Conservation (phyloP, 129 eudicot species). For the Rutidosis leptorrhynchoides region DNA sequence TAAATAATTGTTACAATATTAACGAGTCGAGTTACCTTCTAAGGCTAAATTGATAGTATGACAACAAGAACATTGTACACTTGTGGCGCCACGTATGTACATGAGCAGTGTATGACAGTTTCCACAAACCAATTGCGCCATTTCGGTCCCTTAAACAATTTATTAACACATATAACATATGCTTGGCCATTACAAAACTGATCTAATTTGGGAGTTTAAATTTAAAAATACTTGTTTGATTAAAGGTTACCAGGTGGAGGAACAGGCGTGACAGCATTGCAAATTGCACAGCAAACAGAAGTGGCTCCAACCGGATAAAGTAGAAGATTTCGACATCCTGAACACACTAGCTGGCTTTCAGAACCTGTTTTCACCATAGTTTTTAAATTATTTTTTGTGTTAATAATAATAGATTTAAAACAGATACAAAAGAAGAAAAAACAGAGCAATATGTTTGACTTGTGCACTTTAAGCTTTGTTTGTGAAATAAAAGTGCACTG, state of each 20-base stretch:
- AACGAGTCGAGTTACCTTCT: conserved; percentile 51
- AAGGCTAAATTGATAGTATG: conserved; percentile 61
- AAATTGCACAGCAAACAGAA: conserved; percentile 75
- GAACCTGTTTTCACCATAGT: conserved; percentile 40
- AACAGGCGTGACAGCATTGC: conserved; percentile 75
- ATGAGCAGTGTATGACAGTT: conserved; percentile 76
- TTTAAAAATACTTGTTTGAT: background rate
- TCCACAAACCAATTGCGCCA: conserved; percentile 86
- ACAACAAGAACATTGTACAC: conserved; percentile 83
- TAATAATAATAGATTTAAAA: background rate
- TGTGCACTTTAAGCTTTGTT: background rate
- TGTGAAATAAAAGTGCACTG: no score
- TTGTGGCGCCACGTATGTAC: conserved; percentile 79
- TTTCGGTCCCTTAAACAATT: conserved; percentile 64
- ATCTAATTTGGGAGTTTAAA: background rate
- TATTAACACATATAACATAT: background rate
- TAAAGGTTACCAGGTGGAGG: conserved; percentile 68
- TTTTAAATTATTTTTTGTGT: background rate
- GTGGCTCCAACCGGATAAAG: conserved; percentile 73
- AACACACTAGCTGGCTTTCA: conserved; percentile 75
- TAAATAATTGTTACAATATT: background rate
- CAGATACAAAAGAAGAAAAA: background rate
- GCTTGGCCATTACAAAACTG: no score
- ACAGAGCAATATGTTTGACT: background rate
- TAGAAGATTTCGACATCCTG: conserved; percentile 69